Conservation (phyloP, 176 grass and related monocot genomes). For the sorghum (Sorghum bicolor) region Sorghum_bicolor_NCBIv3 NC_012871.2:14174501-14175000, state of each 20-base stretch:
- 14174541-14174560: neutral
- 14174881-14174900: neutral
- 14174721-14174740: neutral
- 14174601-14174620: neutral
- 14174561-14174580: neutral
- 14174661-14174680: neutral
- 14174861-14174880: neutral
- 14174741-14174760: neutral
- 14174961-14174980: neutral
- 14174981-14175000: neutral
- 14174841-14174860: neutral
- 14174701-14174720: neutral
- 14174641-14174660: neutral
- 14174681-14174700: neutral
- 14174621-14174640: neutral
- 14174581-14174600: neutral
- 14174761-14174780: neutral
- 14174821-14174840: neutral
- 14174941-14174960: neutral
- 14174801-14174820: neutral
- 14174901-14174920: neutral
- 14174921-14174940: neutral
- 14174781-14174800: neutral
- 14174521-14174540: slow-evolving; percentile 3
- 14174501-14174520: neutral